Evolutionary conservation across 139 green algal genomes (phyloP), one percentile per base, ranked within the genome.

Genomic region (Pseudopediastrum boryanum): DNA sequence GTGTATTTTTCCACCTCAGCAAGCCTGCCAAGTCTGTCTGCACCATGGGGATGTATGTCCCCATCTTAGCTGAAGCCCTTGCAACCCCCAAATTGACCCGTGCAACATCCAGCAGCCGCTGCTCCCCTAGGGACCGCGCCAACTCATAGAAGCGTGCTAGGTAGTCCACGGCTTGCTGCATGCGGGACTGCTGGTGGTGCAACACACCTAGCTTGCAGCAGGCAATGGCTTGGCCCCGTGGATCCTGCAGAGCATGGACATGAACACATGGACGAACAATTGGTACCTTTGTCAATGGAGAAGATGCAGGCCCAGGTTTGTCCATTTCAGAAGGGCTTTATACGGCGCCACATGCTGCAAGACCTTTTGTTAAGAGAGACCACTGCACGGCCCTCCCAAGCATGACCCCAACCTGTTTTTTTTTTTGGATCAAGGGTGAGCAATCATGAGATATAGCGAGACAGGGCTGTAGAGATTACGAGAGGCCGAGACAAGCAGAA

Each of bases 141-240:
- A 91, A 71, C 75, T 94, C 91, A 80, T 91, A 95, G 83, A 93
- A 95, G 25, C 89, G 88, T 61, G 94, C 90, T 77, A 95, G 93
- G 86, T 91, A 93, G 29, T 68, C 83, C 23, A 87, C 86, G 2
- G 86, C 77, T 35, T 78, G 43, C 63, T 76, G 42, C 27, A 75
- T 76, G 58, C 78, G 36, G 27, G 42, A 70, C 66, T 92, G 85
- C 61, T 90, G 66, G 56, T 86, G 87, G 79, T 91, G 88, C 27
- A 94, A 80, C 54, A 89, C 83, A 36, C 91, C 91, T n/a, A 95
- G 82, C 42, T 71, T 87, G 87, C 89, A 94, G 80, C 82, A 90
- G 5, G 90, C 91, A 36, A 82, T 77, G 10, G 90, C 90, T 2
- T 88, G 86, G 39, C 87, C 89, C n/a, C 77, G 67, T 13, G 77